Percentiles rank a stretch among this genome's conserved stretches.
These are phyloP conservation scores for Penicillium concentricum DNA, from an alignment of 2,329 filamentous ascomycete genomes.

Conservation along the genomic window DNA sequence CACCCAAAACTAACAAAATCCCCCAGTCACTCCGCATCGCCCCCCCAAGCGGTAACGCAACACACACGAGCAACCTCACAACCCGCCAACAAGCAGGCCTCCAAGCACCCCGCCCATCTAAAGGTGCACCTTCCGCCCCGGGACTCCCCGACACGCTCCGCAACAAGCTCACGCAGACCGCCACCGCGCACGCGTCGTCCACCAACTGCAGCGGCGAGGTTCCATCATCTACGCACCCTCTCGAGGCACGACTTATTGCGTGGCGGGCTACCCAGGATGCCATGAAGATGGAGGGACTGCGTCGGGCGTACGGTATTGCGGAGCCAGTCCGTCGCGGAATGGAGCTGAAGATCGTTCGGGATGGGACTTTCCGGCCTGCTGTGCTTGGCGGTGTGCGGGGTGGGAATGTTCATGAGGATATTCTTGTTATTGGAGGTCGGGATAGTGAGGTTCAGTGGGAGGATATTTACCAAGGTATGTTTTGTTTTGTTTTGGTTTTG, in stretches of 20 bases:
- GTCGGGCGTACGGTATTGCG: constrained; percentile 84
- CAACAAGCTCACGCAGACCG: constrained; percentile 69
- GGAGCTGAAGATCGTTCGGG: constrained; percentile 85
- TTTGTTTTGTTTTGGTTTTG: background rate
- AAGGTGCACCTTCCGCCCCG: constrained; percentile 82
- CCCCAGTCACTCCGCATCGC: constrained; percentile 85
- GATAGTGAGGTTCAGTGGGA: constrained; percentile 85
- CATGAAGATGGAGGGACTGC: constrained; percentile 83
- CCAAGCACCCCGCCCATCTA: constrained; percentile 55
- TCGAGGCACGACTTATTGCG: constrained; percentile 82
- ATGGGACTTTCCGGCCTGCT: constrained; percentile 72
- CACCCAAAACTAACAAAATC: constrained; percentile 5
- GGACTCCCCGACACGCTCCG: constrained; percentile 93
- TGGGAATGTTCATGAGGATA: constrained; percentile 80
- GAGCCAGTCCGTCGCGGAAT: constrained; percentile 91
- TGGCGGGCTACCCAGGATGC: constrained; percentile 89
- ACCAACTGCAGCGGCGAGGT: constrained; percentile 30
- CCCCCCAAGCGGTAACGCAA: constrained; percentile 66
- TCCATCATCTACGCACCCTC: constrained; percentile 75
- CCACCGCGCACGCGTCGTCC: constrained; percentile 48
- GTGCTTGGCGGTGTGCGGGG: constrained; percentile 60
- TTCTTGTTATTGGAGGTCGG: constrained; percentile 66
- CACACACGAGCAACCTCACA: constrained; percentile 63
- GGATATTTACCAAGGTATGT: constrained; percentile 77
- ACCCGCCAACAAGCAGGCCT: constrained; percentile 49